Conservation (phyloP, 495 filamentous ascomycete genomes). For the Usnea hakonensis region DNA sequence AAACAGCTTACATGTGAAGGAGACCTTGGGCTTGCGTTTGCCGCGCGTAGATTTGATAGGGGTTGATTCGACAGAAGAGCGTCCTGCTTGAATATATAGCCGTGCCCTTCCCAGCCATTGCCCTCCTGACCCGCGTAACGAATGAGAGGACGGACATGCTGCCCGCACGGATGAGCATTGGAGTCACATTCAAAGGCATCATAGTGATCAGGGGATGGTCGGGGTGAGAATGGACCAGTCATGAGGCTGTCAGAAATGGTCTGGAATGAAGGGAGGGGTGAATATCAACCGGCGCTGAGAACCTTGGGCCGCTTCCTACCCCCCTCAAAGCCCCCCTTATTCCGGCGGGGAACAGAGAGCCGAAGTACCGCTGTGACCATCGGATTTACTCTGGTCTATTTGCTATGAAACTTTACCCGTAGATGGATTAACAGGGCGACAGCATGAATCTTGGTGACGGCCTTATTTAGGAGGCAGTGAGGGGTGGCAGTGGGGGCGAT, state of each 20-base stretch:
- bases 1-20: constrained; percentile 13
- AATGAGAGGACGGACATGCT: neutral
- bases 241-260: constrained; percentile 8
- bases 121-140: constrained; percentile 6
- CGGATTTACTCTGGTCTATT: neutral
- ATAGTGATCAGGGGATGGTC: constrained; percentile 12
- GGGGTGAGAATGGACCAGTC: constrained; percentile 19
- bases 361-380: neutral
- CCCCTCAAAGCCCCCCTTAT: neutral
- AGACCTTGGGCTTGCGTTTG: constrained; percentile 1
- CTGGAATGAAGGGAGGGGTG: constrained; percentile 16
- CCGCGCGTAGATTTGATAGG: constrained; percentile 1
- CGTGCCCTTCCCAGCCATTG: constrained; percentile 9
- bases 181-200: constrained; percentile 12
- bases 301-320: neutral
- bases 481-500: neutral
- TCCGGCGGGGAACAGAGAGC: constrained; percentile 7
- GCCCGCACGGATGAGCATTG: constrained; percentile 3
- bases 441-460: neutral
- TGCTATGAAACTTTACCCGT: constrained; percentile 7
- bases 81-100: constrained; percentile 15
- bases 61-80: constrained; percentile 1
- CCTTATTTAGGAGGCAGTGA: neutral
- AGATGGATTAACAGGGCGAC: neutral
- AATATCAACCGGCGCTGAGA: neutral